Evolutionary conservation across 371 early-diverging fungal genomes (phyloP).

Genomic region (Rhizopus sp.): DNA sequence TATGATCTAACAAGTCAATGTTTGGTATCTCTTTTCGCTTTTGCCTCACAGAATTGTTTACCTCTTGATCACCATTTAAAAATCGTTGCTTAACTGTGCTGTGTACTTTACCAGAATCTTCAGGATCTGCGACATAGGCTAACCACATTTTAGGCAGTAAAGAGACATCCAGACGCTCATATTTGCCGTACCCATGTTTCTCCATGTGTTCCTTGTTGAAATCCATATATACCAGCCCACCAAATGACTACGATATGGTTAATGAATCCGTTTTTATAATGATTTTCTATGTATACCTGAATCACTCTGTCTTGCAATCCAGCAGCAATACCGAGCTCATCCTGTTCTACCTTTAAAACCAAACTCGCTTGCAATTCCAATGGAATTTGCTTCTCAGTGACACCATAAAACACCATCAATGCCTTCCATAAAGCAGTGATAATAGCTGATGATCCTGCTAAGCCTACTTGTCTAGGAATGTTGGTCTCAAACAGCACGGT

Average conservation of each 20-base stretch:
- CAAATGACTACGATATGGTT: slow-evolving; percentile 33
- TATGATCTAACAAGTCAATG: slow-evolving; percentile 38
- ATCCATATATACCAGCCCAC: slow-evolving; percentile 74
- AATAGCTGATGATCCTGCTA: slow-evolving; percentile 72
- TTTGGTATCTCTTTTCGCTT: not conserved
- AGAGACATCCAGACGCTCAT: slow-evolving; percentile 40
- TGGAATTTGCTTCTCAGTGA: slow-evolving; percentile 43
- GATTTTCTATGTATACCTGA: slow-evolving; percentile 38
- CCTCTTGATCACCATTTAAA: slow-evolving; percentile 57
- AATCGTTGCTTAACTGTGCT: slow-evolving; percentile 60
- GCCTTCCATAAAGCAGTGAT: slow-evolving; percentile 63
- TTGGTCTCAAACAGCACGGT: slow-evolving; percentile 59
- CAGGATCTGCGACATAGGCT: slow-evolving; percentile 66
- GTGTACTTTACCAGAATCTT: slow-evolving; percentile 72
- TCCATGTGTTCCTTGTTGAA: slow-evolving; percentile 59
- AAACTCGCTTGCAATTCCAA: slow-evolving; percentile 59
- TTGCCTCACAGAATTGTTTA: slow-evolving; percentile 11
- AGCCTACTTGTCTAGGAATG: slow-evolving; percentile 75
- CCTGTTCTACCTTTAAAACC: slow-evolving; percentile 60
- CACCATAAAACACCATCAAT: slow-evolving; percentile 48
- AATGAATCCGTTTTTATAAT: not conserved
- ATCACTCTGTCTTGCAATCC: slow-evolving; percentile 75
- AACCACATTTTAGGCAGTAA: slow-evolving; percentile 50
- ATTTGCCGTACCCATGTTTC: slow-evolving; percentile 59
- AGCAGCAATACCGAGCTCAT: slow-evolving; percentile 66